These are phyloP conservation scores for Xanthoceras sorbifolium DNA, from an alignment of 345 rosid genomes.

Conservation along the genomic window DNA sequence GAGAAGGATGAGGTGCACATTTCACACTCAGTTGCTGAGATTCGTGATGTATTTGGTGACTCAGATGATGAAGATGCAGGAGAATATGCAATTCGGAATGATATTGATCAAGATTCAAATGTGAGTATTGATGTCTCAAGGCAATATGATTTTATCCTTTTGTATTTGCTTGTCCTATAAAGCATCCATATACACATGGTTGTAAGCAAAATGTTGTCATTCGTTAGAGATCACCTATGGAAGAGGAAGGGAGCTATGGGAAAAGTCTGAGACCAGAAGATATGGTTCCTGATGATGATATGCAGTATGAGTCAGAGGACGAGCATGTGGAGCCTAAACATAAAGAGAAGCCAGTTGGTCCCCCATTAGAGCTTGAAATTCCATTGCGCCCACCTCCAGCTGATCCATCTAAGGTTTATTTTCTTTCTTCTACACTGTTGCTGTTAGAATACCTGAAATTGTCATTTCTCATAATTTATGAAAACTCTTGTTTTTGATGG, in stretches of 20 bases:
- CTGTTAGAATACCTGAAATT: neutral
- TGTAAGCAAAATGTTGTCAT: constrained; percentile 24
- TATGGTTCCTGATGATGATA: constrained; percentile 76
- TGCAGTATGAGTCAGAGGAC: constrained; percentile 76
- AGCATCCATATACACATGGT: neutral
- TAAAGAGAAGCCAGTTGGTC: constrained; percentile 88
- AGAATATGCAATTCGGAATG: constrained; percentile 66
- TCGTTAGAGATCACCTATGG: constrained; percentile 69
- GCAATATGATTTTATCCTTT: neutral
- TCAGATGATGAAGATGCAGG: constrained; percentile 91
- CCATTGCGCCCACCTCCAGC: constrained; percentile 87
- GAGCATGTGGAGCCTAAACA: constrained; percentile 72
- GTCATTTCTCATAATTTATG: neutral
- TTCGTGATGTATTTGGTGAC: constrained; percentile 98
- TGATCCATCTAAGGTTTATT: constrained; percentile 64
- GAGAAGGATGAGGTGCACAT: constrained; percentile 67
- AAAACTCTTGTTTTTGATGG: neutral
- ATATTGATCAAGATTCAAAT: constrained; percentile 61
- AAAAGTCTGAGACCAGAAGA: constrained; percentile 74
- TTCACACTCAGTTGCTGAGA: constrained; percentile 71
- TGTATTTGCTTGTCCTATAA: constrained; percentile 8
- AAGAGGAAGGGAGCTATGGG: constrained; percentile 79
- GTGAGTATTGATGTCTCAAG: constrained; percentile 47
- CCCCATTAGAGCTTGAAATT: constrained; percentile 87
- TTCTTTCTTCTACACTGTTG: constrained; percentile 18